A percentile compares a stretch with the other conserved stretches of the same genome.
Conservation (phyloP, 164 flowering plant species). For the Euptelea pleiosperma region DNA sequence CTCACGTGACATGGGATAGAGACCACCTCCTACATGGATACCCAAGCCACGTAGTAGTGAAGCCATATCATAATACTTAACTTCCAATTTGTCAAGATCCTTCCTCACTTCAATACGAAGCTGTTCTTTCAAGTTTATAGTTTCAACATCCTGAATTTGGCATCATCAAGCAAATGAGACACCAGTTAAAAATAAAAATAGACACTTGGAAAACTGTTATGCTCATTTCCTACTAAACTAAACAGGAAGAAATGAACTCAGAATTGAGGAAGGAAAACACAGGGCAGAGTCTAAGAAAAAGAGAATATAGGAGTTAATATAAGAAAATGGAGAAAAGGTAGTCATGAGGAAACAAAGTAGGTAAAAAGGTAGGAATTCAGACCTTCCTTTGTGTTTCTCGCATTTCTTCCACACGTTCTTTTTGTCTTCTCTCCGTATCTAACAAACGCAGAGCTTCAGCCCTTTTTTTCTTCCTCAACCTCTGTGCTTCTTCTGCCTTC, state of each 20-base stretch:
- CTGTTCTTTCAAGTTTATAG: slow-evolving; percentile 69
- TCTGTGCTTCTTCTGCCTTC: slow-evolving; percentile 86
- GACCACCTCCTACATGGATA: slow-evolving; percentile 50
- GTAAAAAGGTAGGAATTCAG: not conserved
- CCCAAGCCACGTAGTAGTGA: slow-evolving; percentile 76
- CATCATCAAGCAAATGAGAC: slow-evolving; percentile 7
- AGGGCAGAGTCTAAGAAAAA: no score
- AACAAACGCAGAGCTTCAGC: slow-evolving; percentile 65
- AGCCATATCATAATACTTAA: slow-evolving; percentile 56
- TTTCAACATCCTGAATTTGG: slow-evolving; percentile 69
- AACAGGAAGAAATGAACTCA: no score
- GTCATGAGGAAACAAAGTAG: no score
- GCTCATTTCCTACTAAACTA: not conserved
- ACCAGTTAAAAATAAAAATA: not conserved
- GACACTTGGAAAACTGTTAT: not conserved
- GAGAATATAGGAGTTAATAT: no score
- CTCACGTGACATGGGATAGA: slow-evolving; percentile 44
- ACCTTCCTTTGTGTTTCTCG: slow-evolving; percentile 81
- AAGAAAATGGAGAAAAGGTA: not conserved
- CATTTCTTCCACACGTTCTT: slow-evolving; percentile 78
- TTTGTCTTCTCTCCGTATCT: slow-evolving; percentile 83
- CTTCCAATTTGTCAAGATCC: slow-evolving; percentile 56
- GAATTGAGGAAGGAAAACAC: no score
- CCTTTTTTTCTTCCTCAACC: slow-evolving; percentile 56
- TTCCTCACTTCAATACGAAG: slow-evolving; percentile 54